Conservation (phyloP, 805 yeast species). For the Suhomyces sp. region DNA sequence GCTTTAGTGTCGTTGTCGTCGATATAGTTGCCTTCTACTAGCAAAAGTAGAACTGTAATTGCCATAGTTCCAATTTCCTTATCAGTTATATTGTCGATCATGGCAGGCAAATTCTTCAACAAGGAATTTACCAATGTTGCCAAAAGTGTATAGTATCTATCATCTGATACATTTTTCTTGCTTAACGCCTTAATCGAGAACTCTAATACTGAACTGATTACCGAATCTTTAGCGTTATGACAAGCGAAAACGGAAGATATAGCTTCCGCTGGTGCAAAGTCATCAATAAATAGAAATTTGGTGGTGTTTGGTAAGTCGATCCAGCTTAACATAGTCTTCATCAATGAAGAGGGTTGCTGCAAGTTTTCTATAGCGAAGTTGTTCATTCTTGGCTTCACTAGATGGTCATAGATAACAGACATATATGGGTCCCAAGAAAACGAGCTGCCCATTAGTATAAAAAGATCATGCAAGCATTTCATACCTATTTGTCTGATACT, state of each 20-base stretch:
- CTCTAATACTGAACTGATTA: conserved; percentile 51
- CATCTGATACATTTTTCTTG: conserved; percentile 36
- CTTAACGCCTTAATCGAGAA: conserved; percentile 50
- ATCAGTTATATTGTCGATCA: conserved; percentile 41
- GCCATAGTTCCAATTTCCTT: conserved; percentile 51
- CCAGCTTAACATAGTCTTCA: conserved; percentile 65
- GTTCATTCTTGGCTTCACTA: conserved; percentile 63
- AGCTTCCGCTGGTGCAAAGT: conserved; percentile 52
- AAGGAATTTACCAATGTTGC: conserved; percentile 59
- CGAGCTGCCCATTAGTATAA: conserved; percentile 48
- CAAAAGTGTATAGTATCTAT: conserved; percentile 45
- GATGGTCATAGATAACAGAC: conserved; percentile 46
- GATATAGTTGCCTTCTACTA: conserved; percentile 58
- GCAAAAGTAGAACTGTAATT: conserved; percentile 47
- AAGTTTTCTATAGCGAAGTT: conserved; percentile 73
- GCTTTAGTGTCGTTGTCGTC: conserved; percentile 53
- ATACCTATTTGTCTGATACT: conserved; percentile 65
- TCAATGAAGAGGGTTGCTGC: conserved; percentile 77
- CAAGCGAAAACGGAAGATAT: conserved; percentile 54
- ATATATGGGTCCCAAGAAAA: conserved; percentile 56
- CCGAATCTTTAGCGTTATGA: conserved; percentile 63
- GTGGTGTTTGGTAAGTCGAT: conserved; percentile 39
- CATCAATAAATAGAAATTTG: conserved; percentile 54
- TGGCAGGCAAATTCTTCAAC: conserved; percentile 48
- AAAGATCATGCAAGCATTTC: conserved; percentile 58